phyloP scores from a whole-genome alignment of 2,329 filamentous ascomycete genomes.

The Aspergillus luchuensis region DNA sequence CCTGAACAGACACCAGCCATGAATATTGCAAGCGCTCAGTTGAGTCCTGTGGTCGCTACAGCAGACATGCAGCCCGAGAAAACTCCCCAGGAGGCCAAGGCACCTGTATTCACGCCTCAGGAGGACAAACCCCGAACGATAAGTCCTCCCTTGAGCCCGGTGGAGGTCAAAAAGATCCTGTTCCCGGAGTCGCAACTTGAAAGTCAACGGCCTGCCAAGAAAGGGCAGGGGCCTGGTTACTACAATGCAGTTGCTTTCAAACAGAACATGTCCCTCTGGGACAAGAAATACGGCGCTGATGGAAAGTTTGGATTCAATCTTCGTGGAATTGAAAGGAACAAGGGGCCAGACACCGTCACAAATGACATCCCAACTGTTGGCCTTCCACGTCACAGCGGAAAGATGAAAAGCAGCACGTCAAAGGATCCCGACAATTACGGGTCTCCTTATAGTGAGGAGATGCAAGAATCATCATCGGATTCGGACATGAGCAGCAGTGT shows the following conservation, averaged over 20 bases:
- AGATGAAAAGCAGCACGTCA: constrained; percentile 4
- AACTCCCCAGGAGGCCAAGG: constrained; percentile 7
- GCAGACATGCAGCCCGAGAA: constrained; percentile 8
- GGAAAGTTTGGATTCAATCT: constrained; percentile 49
- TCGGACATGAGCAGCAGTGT: constrained; percentile 32
- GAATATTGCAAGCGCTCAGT: neutral
- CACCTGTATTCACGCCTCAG: constrained; percentile 15
- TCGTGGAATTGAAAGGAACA: constrained; percentile 8
- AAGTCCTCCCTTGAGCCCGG: constrained; percentile 44
- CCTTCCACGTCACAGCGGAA: constrained; percentile 31
- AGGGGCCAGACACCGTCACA: constrained; percentile 12
- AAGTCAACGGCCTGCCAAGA: constrained; percentile 9
- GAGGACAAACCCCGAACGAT: constrained; percentile 32
- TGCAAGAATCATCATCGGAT: constrained; percentile 19
- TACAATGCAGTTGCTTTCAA: constrained; percentile 58
- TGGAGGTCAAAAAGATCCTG: constrained; percentile 49
- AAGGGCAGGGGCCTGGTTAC: constrained; percentile 41
- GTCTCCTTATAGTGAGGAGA: constrained; percentile 13
- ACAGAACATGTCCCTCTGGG: constrained; percentile 49
- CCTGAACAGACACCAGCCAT: constrained; percentile 6
- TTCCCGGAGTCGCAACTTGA: constrained; percentile 32
- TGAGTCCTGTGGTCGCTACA: constrained; percentile 5
- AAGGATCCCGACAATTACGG: constrained; percentile 9
- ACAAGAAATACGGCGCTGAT: constrained; percentile 55
- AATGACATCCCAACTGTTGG: constrained; percentile 43